A percentile compares a stretch with the other conserved stretches of the same genome.
These are phyloP conservation scores for Platanthera guangdongensis DNA, from an alignment of 106 monocot genomes.

Conservation along the genomic window DNA sequence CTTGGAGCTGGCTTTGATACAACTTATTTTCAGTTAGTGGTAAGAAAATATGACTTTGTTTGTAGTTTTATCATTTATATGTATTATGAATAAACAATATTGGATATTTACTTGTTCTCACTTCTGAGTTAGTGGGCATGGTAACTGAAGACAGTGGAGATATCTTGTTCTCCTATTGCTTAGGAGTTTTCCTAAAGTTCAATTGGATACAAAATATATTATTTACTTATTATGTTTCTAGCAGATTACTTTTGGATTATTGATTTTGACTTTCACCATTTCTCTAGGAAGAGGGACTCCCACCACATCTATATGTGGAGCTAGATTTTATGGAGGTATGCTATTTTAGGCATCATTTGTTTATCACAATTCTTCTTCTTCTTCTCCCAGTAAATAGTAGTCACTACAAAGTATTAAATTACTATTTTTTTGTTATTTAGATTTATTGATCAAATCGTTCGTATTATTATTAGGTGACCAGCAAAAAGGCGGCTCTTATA, in stretches of 20 bases:
- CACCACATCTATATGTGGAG: constrained; percentile 83
- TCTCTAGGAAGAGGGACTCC: constrained; percentile 62
- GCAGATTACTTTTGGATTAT: constrained; percentile 5
- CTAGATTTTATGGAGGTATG: constrained; percentile 93
- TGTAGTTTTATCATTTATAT: background rate
- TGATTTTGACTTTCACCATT: background rate
- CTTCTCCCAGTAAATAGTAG: background rate
- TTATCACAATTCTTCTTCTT: background rate
- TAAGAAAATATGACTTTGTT: constrained; percentile 8
- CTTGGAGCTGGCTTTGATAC: constrained; percentile 98
- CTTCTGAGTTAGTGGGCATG: background rate
- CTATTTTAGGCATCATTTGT: constrained; percentile 2
- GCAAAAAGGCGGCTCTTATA: constrained; percentile 88
- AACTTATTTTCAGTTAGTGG: constrained; percentile 80
- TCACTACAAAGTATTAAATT: background rate
- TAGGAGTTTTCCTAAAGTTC: background rate
- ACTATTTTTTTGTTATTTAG: background rate
- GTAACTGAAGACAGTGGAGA: background rate
- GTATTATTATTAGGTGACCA: constrained; percentile 53
- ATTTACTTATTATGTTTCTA: background rate
- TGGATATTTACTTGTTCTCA: background rate
- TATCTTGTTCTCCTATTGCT: background rate
- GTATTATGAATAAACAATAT: background rate
- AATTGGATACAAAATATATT: background rate
- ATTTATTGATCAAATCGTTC: background rate